Conservation (phyloP, 225 moss, liverwort and hornwort species). For the Antitrichia curtipendula region DNA sequence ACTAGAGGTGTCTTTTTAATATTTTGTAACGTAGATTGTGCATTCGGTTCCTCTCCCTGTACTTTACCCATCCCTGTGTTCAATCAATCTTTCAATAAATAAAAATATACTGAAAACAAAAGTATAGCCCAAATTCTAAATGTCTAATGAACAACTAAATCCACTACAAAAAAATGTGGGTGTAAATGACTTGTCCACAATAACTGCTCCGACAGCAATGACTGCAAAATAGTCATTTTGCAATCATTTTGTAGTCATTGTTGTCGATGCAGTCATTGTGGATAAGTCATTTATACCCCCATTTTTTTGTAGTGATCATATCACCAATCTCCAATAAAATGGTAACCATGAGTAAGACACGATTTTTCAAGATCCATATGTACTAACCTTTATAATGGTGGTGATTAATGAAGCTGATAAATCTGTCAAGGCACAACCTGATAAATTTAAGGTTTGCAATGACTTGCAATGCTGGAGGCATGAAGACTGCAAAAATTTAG, state of each 20-base stretch:
- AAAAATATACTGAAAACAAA: neutral
- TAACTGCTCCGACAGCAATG: no score
- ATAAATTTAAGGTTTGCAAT: slow-evolving; percentile 60
- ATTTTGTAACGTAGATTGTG: neutral
- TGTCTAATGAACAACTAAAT: neutral
- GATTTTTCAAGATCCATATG: neutral
- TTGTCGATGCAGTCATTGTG: no score
- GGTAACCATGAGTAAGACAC: neutral
- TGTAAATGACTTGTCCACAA: no score
- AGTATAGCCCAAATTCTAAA: neutral
- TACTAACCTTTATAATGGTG: slow-evolving; percentile 49
- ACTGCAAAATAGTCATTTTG: no score
- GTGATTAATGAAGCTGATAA: slow-evolving; percentile 9
- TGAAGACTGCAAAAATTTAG: slow-evolving; percentile 17
- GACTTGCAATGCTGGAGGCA: slow-evolving; percentile 46
- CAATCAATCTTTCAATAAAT: neutral
- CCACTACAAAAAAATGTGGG: no score
- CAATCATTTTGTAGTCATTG: no score
- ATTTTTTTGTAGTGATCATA: no score
- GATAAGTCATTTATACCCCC: no score
- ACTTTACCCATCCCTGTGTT: neutral
- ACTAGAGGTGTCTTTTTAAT: neutral
- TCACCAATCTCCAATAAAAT: neutral
- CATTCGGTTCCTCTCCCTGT: slow-evolving; percentile 5
- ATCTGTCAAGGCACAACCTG: slow-evolving; percentile 59